Conservation (phyloP, 163 green algal genomes). For the Scenedesmus sp. region DNA sequence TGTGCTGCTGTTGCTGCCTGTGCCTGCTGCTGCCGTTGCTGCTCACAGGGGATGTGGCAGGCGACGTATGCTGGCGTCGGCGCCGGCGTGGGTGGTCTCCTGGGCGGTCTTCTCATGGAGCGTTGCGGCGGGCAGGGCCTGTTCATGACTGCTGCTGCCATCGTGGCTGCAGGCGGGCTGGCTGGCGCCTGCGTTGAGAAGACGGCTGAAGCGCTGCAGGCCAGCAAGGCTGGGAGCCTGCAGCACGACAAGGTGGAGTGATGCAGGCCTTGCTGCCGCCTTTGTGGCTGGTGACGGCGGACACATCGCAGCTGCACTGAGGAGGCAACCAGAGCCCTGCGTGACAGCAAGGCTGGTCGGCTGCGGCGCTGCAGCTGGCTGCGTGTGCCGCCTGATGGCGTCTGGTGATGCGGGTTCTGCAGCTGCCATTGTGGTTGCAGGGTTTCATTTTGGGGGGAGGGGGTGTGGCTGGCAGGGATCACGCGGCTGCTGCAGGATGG, state of each 20-base stretch:
- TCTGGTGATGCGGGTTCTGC: no score
- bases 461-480: no score
- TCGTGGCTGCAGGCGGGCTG: constrained; percentile 33
- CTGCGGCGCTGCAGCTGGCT: background rate
- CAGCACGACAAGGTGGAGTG: background rate
- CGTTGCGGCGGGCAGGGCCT: constrained; percentile 28
- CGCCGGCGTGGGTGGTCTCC: constrained; percentile 32
- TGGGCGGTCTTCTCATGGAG: constrained; percentile 42
- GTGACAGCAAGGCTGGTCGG: background rate
- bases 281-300: no score
- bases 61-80: constrained; percentile 43
- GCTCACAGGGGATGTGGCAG: constrained; percentile 41
- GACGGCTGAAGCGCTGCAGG: background rate
- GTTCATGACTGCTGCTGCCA: constrained; percentile 11
- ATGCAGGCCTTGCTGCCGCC: background rate
- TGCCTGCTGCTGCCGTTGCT: background rate
- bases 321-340: no score
- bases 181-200: background rate
- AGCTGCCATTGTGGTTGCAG: no score
- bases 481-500: no score
- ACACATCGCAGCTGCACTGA: no score
- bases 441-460: no score
- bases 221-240: background rate
- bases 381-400: no score
- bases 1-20: background rate